phyloP scores from a whole-genome alignment of 23 red algal genomes.

The Cyanidioschyzon merolae region DNA sequence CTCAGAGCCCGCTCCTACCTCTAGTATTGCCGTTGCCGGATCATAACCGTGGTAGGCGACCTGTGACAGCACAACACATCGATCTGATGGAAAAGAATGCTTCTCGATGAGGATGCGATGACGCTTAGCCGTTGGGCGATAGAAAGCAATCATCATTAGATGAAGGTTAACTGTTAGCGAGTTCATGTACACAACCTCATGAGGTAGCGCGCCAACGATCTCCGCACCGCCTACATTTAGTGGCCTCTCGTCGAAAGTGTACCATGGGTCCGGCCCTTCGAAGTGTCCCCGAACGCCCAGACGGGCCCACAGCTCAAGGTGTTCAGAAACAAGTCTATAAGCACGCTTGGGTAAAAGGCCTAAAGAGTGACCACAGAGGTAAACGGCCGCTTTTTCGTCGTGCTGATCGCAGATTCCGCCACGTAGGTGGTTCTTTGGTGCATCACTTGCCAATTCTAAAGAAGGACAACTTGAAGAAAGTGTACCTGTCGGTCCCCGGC shows the following conservation, averaged over 20 bases:
- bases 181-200: constrained; percentile 87
- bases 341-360: constrained; percentile 31
- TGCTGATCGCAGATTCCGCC: no score
- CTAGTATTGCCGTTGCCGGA: constrained; percentile 19
- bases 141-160: constrained; percentile 78
- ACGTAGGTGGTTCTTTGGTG: no score
- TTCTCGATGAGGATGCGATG: constrained; percentile 63
- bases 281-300: constrained; percentile 69
- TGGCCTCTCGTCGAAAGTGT: constrained; percentile 33
- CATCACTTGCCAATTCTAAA: no score
- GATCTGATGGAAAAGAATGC: constrained; percentile 68
- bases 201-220: constrained; percentile 34
- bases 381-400: constrained; percentile 21
- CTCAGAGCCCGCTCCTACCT: constrained; percentile 21
- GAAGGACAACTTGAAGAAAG: no score
- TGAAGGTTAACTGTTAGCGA: constrained; percentile 89
- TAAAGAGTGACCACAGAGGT: constrained; percentile 87
- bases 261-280: constrained; percentile 43
- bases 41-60: constrained; percentile 34
- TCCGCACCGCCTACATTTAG: constrained; percentile 6
- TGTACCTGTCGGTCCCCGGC: no score
- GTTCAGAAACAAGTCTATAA: constrained; percentile 17
- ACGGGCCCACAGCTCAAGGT: constrained; percentile 53
- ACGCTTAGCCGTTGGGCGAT: constrained; percentile 28
- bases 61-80: constrained; percentile 64